Evolutionary conservation across 1,284 basidiomycete genomes (phyloP).

Genomic region (Tilletia caries): DNA sequence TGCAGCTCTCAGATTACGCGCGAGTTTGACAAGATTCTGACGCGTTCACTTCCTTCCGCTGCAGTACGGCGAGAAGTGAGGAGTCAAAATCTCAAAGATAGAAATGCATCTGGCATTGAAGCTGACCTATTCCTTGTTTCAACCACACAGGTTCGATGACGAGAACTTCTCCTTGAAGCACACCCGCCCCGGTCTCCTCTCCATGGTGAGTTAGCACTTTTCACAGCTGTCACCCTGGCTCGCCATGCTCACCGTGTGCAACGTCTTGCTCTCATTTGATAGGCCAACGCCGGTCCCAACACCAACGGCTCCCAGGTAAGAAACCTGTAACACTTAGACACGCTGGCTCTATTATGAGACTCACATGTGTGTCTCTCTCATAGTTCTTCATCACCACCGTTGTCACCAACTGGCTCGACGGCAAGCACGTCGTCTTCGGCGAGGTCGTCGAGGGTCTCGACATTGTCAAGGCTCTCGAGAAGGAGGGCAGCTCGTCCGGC

Average conservation of each 20-base stretch:
- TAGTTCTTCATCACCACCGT: conserved; percentile 53
- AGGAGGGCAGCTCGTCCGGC: conserved; percentile 38
- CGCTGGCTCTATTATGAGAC: too few relatives aligned
- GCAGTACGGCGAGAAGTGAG: conserved; percentile 29
- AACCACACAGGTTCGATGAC: conserved; percentile 22
- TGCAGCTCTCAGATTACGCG: background rate
- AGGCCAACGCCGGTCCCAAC: conserved; percentile 54
- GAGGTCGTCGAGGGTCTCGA: conserved; percentile 45
- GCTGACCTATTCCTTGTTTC: background rate
- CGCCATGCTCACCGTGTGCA: background rate
- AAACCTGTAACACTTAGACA: too few relatives aligned
- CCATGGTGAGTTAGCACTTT: conserved; percentile 21
- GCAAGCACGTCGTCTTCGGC: conserved; percentile 48
- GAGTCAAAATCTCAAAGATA: background rate
- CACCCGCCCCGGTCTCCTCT: conserved; percentile 40
- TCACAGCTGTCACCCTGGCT: background rate
- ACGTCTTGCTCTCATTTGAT: conserved; percentile 10
- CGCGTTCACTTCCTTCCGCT: background rate
- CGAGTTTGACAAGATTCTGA: background rate
- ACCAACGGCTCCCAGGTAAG: conserved; percentile 44
- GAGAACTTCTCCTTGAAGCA: conserved; percentile 39
- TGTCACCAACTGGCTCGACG: conserved; percentile 47
- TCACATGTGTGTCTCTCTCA: too few relatives aligned
- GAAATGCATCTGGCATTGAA: background rate
- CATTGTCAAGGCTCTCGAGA: conserved; percentile 49